These are phyloP conservation scores for Tricholoma flavovirens DNA, from an alignment of 768 basidiomycete species.

Conservation along the genomic window DNA sequence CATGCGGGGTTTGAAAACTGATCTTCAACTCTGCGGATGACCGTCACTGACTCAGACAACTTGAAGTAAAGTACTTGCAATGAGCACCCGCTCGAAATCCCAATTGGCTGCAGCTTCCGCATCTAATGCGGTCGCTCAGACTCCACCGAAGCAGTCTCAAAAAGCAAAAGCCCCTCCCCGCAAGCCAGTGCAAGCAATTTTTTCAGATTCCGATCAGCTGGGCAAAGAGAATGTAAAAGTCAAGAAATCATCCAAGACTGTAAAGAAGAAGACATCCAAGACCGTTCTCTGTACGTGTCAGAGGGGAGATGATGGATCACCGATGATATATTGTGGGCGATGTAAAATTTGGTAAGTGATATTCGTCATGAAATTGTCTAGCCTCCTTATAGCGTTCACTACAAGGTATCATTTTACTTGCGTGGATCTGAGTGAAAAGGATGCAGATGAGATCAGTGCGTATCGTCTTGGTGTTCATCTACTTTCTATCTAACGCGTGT, in stretches of 20 bases:
- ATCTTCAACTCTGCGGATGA: not conserved
- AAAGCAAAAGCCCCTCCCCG: conserved; percentile 10
- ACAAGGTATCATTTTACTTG: conserved; percentile 80
- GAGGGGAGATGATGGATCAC: conserved; percentile 67
- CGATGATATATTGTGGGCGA: conserved; percentile 70
- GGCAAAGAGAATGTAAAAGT: conserved; percentile 23
- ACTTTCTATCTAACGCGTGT: conserved; percentile 2
- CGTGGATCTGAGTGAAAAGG: conserved; percentile 50
- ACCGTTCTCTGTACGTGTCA: conserved; percentile 56
- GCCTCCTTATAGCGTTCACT: conserved; percentile 2
- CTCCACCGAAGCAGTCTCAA: conserved; percentile 8
- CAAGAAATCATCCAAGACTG: conserved; percentile 8
- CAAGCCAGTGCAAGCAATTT: conserved; percentile 6
- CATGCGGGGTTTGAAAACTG: conserved; percentile 1
- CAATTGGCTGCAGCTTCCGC: conserved; percentile 26
- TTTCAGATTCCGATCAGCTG: conserved; percentile 11
- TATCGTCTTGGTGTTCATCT: not conserved
- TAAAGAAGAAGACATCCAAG: conserved; percentile 7
- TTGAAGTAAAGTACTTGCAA: conserved; percentile 15
- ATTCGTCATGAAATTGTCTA: conserved; percentile 1
- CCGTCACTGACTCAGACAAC: conserved; percentile 1
- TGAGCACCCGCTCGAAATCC: conserved; percentile 43
- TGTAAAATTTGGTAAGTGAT: conserved; percentile 61
- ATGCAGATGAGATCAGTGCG: conserved; percentile 78
- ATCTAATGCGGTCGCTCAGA: conserved; percentile 8